These are phyloP conservation scores for Pseudomonodictys pantanalensis DNA, from an alignment of 495 filamentous ascomycete genomes.

Conservation along the genomic window DNA sequence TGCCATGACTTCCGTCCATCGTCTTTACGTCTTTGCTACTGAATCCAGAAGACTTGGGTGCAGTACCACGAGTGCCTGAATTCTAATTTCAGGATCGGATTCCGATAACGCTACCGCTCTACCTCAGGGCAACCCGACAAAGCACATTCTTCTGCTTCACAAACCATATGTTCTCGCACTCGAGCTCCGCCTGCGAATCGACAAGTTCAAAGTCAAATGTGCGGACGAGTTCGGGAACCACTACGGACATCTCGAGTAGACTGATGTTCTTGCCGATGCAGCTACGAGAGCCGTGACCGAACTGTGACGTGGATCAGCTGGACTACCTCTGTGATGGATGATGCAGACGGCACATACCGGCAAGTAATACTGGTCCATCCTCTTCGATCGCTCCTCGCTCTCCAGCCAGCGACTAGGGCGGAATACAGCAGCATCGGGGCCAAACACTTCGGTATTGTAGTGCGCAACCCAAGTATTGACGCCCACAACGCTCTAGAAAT, in stretches of 20 bases:
- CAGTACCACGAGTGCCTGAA: no score
- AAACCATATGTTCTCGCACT: no score
- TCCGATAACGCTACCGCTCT: no score
- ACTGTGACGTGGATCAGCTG: conserved; percentile 2
- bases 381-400: conserved; percentile 2
- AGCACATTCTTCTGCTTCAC: no score
- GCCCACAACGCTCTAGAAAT: conserved; percentile 50
- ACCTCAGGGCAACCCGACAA: no score
- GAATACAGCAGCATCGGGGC: conserved; percentile 44
- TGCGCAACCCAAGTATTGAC: conserved; percentile 55
- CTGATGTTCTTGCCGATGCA: conserved; percentile 31
- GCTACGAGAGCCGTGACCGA: conserved; percentile 26
- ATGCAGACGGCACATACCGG: conserved; percentile 1
- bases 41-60: no score
- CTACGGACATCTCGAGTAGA: conserved; percentile 28
- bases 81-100: no score
- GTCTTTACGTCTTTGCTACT: no score
- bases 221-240: conserved; percentile 24
- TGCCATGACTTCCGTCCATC: no score
- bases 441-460: conserved; percentile 49
- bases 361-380: conserved; percentile 12
- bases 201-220: conserved; percentile 30
- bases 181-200: no score
- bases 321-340: background rate
- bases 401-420: conserved; percentile 51